Conservation (phyloP, 1,284 basidiomycete genomes). For the Malassezia dermatis region DNA sequence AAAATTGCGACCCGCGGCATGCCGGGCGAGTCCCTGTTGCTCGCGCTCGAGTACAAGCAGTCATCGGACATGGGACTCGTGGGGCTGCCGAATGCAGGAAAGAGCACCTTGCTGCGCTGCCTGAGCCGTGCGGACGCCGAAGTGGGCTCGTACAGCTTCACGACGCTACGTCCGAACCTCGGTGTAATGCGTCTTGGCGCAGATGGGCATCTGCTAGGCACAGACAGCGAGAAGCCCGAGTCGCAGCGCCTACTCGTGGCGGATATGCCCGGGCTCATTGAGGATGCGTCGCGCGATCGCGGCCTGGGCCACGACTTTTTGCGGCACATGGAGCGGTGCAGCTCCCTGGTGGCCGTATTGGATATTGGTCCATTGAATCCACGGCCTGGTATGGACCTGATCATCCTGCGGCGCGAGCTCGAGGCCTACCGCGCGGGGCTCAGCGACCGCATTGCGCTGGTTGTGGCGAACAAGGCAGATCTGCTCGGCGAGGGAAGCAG, state of each 20-base stretch:
- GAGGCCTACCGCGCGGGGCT: constrained; percentile 71
- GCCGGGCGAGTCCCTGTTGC: constrained; percentile 67
- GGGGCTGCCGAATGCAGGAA: constrained; percentile 81
- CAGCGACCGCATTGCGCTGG: constrained; percentile 54
- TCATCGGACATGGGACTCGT: constrained; percentile 89
- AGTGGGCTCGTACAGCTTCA: constrained; percentile 85
- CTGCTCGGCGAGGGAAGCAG: constrained; percentile 9
- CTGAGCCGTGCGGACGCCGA: constrained; percentile 73
- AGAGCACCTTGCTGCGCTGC: constrained; percentile 70
- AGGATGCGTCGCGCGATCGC: constrained; percentile 71
- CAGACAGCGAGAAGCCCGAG: constrained; percentile 20
- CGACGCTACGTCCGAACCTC: constrained; percentile 88
- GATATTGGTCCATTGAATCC: constrained; percentile 60
- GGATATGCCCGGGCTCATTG: constrained; percentile 91
- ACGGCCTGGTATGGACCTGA: constrained; percentile 59
- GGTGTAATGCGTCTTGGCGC: constrained; percentile 74
- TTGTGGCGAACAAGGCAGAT: constrained; percentile 92
- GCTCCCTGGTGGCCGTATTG: constrained; percentile 80
- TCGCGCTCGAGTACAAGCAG: constrained; percentile 86
- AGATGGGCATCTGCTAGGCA: constrained; percentile 49
- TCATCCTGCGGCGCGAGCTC: constrained; percentile 64
- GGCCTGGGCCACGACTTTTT: constrained; percentile 90
- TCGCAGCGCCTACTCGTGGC: constrained; percentile 77
- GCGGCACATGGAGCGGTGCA: constrained; percentile 81
- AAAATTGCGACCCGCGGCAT: constrained; percentile 55